Evolutionary conservation across 1,284 basidiomycete species (phyloP), one percentile per base, ranked within the genome.

Genomic region (Leccinum ponderosum): DNA sequence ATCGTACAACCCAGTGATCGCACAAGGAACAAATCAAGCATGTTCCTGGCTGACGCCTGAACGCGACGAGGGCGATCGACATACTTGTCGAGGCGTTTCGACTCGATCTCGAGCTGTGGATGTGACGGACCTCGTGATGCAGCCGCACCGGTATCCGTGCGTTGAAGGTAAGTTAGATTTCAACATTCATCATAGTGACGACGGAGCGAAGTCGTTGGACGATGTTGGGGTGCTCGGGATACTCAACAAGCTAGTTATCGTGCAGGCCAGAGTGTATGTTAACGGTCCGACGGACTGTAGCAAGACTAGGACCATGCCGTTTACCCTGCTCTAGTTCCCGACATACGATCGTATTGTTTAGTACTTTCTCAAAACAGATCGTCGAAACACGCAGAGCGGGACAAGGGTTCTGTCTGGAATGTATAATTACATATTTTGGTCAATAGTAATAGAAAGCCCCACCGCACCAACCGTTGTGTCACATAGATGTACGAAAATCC

Each of bases 201-300:
- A 37, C 35, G 35, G 35, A 37, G 35, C 35, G 25, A 72, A 72
- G 27, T 73, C 75, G 15, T 55, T 82, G 50, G 65, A 73, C 6
- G 83, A 85, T 62, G 60, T 75, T 0, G 83, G 83, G 0, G 74
- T 80, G 17, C 64, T 76, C 55, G 82, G 77, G 1, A 84, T 84
- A 33, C 59, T 85, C 52, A 81, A 84, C 57, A 84, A 82, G 68
- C 68, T 82, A 59, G 77, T 82, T 7, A 73, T 78, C 12, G 77
- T 76, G 59, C 71, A 76, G 25, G 78, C 82, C 20, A 68, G 69
- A n/a, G 60, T 80, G 44, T 84, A 84, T 56, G 73, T 84, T 15
- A 79, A 77, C 42, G 81, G 79, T 7, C 75, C 76, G 25, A 73
- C 66, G 15, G 69, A 73, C 7, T 81, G 80, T 55, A 74, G 76